These are phyloP conservation scores for Alternaria brassicae DNA, from an alignment of 2,329 filamentous ascomycete species.

Conservation along the genomic window DNA sequence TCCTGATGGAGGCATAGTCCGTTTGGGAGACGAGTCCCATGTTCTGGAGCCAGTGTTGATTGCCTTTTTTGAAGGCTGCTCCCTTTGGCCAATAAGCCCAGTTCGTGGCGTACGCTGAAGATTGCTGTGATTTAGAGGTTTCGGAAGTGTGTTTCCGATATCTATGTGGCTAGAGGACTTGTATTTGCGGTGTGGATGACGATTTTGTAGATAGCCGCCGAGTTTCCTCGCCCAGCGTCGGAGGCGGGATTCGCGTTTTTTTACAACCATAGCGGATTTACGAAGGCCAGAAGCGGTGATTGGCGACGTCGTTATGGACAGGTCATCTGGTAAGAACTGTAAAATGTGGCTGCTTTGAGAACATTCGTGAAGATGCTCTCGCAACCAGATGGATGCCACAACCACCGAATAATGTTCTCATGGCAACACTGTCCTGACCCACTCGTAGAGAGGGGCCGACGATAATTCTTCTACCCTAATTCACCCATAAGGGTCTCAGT, in stretches of 20 bases:
- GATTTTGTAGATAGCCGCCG: conserved; percentile 6
- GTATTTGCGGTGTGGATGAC: conserved; percentile 7
- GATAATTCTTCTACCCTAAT: conserved; percentile 4
- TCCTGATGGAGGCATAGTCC: conserved; percentile 10
- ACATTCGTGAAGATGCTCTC: conserved; percentile 2
- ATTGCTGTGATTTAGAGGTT: background rate
- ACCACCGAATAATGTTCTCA: background rate
- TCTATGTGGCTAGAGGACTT: conserved; percentile 5
- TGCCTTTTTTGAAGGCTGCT: background rate
- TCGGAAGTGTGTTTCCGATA: background rate
- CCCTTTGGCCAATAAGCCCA: background rate
- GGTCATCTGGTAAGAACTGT: background rate
- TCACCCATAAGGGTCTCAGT: background rate
- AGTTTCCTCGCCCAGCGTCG: conserved; percentile 11
- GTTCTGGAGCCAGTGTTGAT: background rate
- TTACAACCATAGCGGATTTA: background rate
- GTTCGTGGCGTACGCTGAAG: background rate
- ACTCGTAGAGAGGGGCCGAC: conserved; percentile 2
- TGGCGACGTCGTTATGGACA: background rate
- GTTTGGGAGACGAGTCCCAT: background rate
- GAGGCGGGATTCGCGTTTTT: conserved; percentile 9
- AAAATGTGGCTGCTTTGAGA: background rate
- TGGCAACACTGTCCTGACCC: background rate
- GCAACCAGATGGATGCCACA: background rate
- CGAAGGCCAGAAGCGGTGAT: background rate